Percentiles rank a stretch among this genome's conserved stretches.
Conservation (phyloP, 2,329 filamentous ascomycete species). For the Cordyceps militaris region DNA sequence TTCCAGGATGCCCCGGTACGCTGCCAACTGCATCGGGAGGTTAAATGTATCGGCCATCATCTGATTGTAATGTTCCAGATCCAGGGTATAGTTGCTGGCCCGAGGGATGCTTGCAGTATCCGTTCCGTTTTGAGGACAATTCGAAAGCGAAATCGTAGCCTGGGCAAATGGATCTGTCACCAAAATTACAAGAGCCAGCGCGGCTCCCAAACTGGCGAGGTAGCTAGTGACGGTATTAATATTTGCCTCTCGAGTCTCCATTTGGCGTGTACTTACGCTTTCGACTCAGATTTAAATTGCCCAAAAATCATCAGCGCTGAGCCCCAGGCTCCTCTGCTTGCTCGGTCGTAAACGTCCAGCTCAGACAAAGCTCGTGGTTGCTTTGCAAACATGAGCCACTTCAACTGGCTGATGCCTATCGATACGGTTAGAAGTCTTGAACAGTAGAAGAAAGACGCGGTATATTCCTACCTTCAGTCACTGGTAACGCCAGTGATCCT, state of each 20-base stretch:
- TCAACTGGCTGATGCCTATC: constrained; percentile 4
- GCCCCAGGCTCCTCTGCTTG: constrained; percentile 4
- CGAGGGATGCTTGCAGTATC: not conserved
- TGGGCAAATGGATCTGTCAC: constrained; percentile 5
- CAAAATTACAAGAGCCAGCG: not conserved
- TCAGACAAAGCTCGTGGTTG: not conserved
- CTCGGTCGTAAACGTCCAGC: constrained; percentile 1
- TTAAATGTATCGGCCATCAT: not conserved
- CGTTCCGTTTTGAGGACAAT: not conserved
- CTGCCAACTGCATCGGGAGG: not conserved
- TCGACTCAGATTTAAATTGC: not conserved
- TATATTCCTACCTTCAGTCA: not conserved
- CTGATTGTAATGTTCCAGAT: not conserved
- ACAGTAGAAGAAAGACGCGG: not conserved
- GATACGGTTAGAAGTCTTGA: not conserved
- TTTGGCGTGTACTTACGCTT: not conserved
- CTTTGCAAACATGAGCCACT: not conserved
- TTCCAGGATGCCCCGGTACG: not conserved
- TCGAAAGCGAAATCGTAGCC: constrained; percentile 1
- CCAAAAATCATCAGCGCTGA: constrained; percentile 3
- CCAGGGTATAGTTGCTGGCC: not conserved
- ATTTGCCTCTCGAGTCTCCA: not conserved
- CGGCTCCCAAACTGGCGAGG: constrained; percentile 5
- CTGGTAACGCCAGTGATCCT: constrained; percentile 1
- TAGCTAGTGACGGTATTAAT: not conserved